Base-by-base conservation (phyloP, 441 rosid genomes). In the Corymbia citriodora region DNA sequence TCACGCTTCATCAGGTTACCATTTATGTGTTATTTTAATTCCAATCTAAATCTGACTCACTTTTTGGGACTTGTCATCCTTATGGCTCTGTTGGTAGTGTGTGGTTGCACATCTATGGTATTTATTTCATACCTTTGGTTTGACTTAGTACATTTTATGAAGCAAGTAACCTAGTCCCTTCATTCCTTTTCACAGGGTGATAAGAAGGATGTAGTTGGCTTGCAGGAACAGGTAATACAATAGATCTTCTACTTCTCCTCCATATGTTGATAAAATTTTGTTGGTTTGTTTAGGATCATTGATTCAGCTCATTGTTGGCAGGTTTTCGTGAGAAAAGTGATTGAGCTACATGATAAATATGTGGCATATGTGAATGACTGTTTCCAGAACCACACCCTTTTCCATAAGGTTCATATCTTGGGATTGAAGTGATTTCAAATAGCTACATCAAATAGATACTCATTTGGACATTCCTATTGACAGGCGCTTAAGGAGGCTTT, bases 141-240 rank as follows among this genome's bases (percentile, higher is more conserved):
- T 79, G 52, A 23, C 52, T 79, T 79, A 1, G n/a, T 45, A 79
- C 85, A 79, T 79, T 79, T 4, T 45, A 79, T 79, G 85, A 79
- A 79, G n/a, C 52, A 21, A 74, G 83, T 36, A 74, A 79, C n/a
- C 85, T 45, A 79, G 50, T 45, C 29, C 85, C n/a, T 48, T 15
- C 89, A 89, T 65, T 91, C 8, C 70, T 68, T 87, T 89, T 25
- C 55, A 88, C 93, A 95, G 98, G 96, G 94, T 31, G 97, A 96
- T 7, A 96, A 94, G 91, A 95, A 89, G 92, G 98, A 96, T 82
- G 92, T 95, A 33, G 96, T 95, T 90, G 98, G 98, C 59, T 57
- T 95, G 89, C 95, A 94, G 89, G 96, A 93, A 85, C 96, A 94
- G 95, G 96, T 94, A 92, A 74, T 15, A 27, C 48, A 87, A 48